Evolutionary conservation across 192 early-diverging fungal genomes (phyloP).

Genomic region (Backusella tarrabulga): DNA sequence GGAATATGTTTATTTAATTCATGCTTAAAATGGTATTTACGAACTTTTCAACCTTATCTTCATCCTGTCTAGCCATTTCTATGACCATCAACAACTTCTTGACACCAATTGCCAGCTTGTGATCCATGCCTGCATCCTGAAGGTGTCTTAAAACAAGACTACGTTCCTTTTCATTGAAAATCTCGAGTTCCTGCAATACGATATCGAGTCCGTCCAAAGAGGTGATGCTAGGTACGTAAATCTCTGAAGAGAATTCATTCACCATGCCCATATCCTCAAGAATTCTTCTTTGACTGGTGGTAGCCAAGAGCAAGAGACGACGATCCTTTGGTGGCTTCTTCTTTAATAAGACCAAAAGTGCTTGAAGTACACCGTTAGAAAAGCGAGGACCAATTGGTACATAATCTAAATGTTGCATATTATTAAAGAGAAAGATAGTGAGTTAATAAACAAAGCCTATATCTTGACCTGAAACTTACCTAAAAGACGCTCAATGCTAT

Average conservation of each 20-base stretch:
- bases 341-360: conserved; percentile 90
- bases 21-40: conserved; percentile 46
- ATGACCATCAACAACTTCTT: conserved; percentile 91
- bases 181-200: conserved; percentile 65
- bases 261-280: conserved; percentile 86
- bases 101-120: conserved; percentile 74
- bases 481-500: conserved; percentile 89
- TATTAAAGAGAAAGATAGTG: neutral
- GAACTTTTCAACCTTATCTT: conserved; percentile 77
- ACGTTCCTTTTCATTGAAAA: conserved; percentile 74
- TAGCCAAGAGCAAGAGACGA: conserved; percentile 87
- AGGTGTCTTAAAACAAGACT: conserved; percentile 53
- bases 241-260: conserved; percentile 81
- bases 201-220: conserved; percentile 66
- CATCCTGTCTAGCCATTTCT: conserved; percentile 90
- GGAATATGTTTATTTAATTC: neutral
- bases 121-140: conserved; percentile 48
- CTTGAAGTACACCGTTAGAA: conserved; percentile 91
- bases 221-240: conserved; percentile 80
- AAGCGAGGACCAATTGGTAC: conserved; percentile 94
- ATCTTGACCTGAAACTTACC: conserved; percentile 37
- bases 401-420: conserved; percentile 61
- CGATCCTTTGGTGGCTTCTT: conserved; percentile 85
- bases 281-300: conserved; percentile 78
- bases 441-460: neutral